Conservation (phyloP, 1,284 basidiomycete genomes). For the Agaricales sp. region DNA sequence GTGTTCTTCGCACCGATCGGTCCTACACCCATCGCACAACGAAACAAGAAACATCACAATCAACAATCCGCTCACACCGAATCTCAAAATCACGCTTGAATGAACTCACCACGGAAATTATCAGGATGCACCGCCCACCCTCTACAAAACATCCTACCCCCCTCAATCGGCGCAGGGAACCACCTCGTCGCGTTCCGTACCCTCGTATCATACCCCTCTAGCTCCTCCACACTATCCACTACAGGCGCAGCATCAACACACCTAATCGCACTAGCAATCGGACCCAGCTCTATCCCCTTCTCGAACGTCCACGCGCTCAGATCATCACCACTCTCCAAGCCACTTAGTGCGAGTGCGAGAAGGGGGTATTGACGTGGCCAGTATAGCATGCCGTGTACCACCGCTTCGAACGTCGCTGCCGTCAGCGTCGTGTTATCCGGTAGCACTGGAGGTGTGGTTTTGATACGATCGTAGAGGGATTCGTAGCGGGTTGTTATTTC, state of each 20-base stretch:
- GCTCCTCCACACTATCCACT: neutral
- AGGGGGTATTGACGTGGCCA: neutral
- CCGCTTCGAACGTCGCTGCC: slow-evolving; percentile 15
- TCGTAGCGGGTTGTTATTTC: slow-evolving; percentile 18
- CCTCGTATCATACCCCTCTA: neutral
- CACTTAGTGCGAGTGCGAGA: neutral
- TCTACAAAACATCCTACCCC: slow-evolving; percentile 11
- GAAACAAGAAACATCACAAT: neutral
- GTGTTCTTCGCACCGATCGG: slow-evolving; percentile 13
- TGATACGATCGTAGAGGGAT: slow-evolving; percentile 5
- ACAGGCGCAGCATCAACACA: neutral
- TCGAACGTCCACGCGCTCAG: neutral
- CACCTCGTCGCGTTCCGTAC: neutral
- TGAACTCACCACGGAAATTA: slow-evolving; percentile 21
- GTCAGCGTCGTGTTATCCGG: slow-evolving; percentile 16
- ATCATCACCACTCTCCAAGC: neutral
- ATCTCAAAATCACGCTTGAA: no score
- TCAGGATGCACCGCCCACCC: slow-evolving; percentile 21
- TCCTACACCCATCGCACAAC: slow-evolving; percentile 7
- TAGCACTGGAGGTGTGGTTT: slow-evolving; percentile 13
- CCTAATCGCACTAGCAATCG: neutral
- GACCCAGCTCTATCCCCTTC: neutral
- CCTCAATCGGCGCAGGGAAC: neutral
- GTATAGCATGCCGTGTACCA: slow-evolving; percentile 19
- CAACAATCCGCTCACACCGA: no score